A percentile compares a stretch with the other conserved stretches of the same genome.
Conservation (phyloP, 2,329 filamentous ascomycete genomes). For the Monilinia fructigena region DNA sequence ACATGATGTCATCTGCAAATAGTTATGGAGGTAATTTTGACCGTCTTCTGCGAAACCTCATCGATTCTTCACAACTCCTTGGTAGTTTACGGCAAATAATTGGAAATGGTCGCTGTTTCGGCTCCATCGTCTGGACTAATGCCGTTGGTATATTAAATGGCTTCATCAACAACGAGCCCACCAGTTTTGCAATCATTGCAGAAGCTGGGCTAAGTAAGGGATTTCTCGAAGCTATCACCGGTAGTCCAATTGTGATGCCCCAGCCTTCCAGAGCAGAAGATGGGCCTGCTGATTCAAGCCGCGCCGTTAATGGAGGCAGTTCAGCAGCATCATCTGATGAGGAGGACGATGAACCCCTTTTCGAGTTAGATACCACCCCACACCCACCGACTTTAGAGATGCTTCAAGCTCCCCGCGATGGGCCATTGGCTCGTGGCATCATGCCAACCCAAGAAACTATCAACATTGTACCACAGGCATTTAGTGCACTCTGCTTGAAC, state of each 20-base stretch:
- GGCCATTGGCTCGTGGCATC: constrained; percentile 65
- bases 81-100: constrained; percentile 78
- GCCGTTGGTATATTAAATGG: constrained; percentile 88
- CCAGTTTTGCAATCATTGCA: constrained; percentile 91
- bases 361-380: constrained; percentile 44
- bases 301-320: constrained; percentile 10
- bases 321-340: constrained; percentile 33
- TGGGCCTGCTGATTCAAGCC: constrained; percentile 18
- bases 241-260: constrained; percentile 43
- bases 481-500: constrained; percentile 93
- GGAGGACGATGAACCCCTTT: constrained; percentile 38
- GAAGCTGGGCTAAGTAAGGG: constrained; percentile 88
- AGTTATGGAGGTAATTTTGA: constrained; percentile 77
- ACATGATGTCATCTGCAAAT: constrained; percentile 81
- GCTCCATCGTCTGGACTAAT: constrained; percentile 93
- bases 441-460: constrained; percentile 88
- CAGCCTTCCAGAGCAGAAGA: constrained; percentile 34
- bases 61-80: constrained; percentile 86
- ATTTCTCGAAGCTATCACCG: constrained; percentile 78
- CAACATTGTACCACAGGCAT: constrained; percentile 77
- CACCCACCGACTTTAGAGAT: constrained; percentile 55
- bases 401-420: constrained; percentile 47
- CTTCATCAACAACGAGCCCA: constrained; percentile 98
- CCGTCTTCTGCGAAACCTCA: constrained; percentile 84
- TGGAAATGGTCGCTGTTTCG: constrained; percentile 74